Evolutionary conservation across 2,329 filamentous ascomycete species (phyloP).

Genomic region (Botrytis byssoidea): DNA sequence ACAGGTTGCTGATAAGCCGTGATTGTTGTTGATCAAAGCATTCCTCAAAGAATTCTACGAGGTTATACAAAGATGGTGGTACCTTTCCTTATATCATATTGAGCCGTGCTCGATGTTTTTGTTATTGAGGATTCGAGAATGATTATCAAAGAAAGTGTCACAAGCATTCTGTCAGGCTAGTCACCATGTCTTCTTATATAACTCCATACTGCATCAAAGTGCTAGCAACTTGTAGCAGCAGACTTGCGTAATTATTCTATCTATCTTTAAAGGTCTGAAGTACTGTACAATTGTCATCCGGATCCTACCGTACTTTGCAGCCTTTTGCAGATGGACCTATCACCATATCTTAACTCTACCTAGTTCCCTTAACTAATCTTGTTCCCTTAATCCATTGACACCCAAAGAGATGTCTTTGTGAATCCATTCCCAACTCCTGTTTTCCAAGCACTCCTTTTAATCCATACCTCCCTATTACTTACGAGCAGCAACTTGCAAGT

Average conservation of each 20-base stretch:
- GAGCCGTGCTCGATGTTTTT: background rate
- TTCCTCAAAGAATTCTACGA: background rate
- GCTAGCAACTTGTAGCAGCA: background rate
- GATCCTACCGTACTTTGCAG: background rate
- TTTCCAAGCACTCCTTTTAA: too few species aligned
- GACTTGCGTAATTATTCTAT: background rate
- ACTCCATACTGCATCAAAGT: background rate
- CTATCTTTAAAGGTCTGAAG: background rate
- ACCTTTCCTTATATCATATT: background rate
- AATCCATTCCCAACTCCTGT: background rate
- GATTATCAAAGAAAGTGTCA: background rate
- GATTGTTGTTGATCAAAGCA: background rate
- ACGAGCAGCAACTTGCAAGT: constrained; percentile 2
- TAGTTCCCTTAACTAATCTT: background rate
- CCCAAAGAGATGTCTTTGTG: background rate
- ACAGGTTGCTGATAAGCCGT: background rate
- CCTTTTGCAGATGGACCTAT: background rate
- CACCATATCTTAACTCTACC: too few species aligned
- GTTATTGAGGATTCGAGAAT: background rate
- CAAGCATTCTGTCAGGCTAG: background rate
- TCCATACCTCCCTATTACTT: background rate
- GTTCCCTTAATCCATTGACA: background rate
- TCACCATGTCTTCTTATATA: background rate
- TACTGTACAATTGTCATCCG: background rate
- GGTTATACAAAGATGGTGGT: background rate